Evolutionary conservation across 345 rosid genomes (phyloP).

Genomic region (Pistacia vera): DNA sequence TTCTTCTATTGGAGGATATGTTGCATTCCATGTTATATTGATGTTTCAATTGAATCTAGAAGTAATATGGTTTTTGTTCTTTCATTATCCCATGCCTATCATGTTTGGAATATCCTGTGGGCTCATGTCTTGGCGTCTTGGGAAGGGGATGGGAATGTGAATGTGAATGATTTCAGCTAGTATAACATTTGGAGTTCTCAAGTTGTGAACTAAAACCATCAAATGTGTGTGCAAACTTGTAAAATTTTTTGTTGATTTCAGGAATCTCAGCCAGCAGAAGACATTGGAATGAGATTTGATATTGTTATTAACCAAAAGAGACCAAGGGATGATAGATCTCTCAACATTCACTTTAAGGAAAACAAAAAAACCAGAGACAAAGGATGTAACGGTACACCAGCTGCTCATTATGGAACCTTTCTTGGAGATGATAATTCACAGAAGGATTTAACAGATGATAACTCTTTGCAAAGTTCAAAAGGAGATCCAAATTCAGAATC

Average conservation of each 20-base stretch:
- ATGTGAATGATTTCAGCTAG: conserved; percentile 4
- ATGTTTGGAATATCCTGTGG: background rate
- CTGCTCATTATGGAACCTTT: no score
- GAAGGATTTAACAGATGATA: background rate
- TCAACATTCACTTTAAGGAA: no score
- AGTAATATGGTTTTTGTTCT: background rate
- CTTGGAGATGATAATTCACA: no score
- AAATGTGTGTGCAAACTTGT: no score
- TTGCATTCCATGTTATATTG: background rate
- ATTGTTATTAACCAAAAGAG: no score
- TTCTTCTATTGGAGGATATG: background rate
- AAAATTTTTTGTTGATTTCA: no score
- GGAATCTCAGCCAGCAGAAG: no score
- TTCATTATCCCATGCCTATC: background rate
- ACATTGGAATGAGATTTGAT: no score
- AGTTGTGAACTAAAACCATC: background rate
- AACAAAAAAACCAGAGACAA: no score
- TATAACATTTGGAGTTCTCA: background rate
- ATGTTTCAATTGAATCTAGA: background rate
- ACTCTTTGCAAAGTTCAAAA: conserved; percentile 22
- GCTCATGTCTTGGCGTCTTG: background rate
- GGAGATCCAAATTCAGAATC: conserved; percentile 20
- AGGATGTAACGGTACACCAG: no score
- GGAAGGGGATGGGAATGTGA: no score
- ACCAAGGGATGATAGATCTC: no score